Evolutionary conservation across 2,329 filamentous ascomycete species (phyloP), one percentile per base, ranked within the genome.

Genomic region (Phoma sp.): DNA sequence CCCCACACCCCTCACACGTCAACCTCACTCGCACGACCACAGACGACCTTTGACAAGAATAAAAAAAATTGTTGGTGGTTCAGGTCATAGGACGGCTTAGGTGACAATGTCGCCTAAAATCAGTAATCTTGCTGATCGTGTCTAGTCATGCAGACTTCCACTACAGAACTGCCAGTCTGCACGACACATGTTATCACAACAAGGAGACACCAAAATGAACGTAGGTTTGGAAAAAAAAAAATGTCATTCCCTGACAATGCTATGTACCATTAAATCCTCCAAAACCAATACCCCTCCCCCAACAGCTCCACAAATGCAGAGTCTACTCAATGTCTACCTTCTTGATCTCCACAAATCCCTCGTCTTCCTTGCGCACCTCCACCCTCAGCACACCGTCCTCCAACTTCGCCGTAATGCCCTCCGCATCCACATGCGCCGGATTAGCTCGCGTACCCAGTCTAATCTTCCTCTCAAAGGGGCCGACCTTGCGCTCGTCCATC

Each of bases 311-410:
- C 10, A n/a, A 3, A 20, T n/a, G n/a, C 15, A 2, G 18, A 12
- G 7, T 12, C 52, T 79, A 81, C 67, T 81, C 76, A 37, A 82
- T 75, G 64, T 81, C 79, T 15, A 83, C 78, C 71, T 81, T 82
- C 67, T 77, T 79, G 20, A 83, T 75, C 65, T 81, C 78, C 7
- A 81, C 80, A 62, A 85, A 88, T 79, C 85, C 86, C 61, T 85
- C 85, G 18, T 68, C 65, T 7, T 84, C 67, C 79, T 92, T 93
- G 7, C 90, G 90, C 1, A 96, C 84, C n/a, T 84, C 86, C n/a
- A 96, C 81, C 29, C 87, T 79, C 62, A 96, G 74, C 1, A 96
- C 78, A 5, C 91, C 91, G 69, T 95, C 89, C 73, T 92, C 88
- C 76, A 96, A 81, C 76, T 86, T 91, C 2, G 91, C 90, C 2